Base-by-base conservation (phyloP, 352 stramenopile species). In the Phytophthora litchii region DNA sequence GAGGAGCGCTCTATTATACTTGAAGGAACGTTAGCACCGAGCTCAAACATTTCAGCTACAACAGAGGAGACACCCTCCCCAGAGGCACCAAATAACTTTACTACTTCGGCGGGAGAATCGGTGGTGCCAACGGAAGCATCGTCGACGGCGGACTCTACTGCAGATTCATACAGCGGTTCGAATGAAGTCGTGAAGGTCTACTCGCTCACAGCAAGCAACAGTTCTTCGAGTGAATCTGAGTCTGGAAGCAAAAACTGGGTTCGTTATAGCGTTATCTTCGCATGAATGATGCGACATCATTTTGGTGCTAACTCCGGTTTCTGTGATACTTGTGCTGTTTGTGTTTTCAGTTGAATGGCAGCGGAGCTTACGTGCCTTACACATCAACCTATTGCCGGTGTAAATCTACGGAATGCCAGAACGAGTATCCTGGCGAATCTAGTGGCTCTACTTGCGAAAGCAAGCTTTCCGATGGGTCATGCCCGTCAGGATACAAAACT, bases 361-460 rank as follows among this genome's bases (percentile, higher is more conserved):
- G 57, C 27, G 54, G 7, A 6, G 27, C 43, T 32, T 64, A 60
- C 19, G 54, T 64, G 11, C 76, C 70, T 11, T 93, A 93, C 45
- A 67, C 56, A 5, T 90, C 83, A 6, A 83, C 60, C 3, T 90
- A 85, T 40, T 93, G 83, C 42, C 78, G 83, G 7, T 93, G 83
- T 62, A 80, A 80, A 36, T 49, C 59, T 37, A 79, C 54, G 6
- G 81, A 93, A 60, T 93, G 83, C 64, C 82, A 91, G 67, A 83
- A 88, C 51, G 64, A 84, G 21, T 84, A 82, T 36, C 78, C 74
- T 20, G 83, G 79, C 1, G 59, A 77, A 25, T 67, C 58, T 4
- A 72, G 68, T 12, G 41, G 47, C 13, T 65, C 65, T 9, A 77
- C 84, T 12, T 93, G 83, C 36, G 73, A 78, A 60, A 62, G 63